phyloP scores from a whole-genome alignment of 2,329 filamentous ascomycete species.

The Alternaria sp. region DNA sequence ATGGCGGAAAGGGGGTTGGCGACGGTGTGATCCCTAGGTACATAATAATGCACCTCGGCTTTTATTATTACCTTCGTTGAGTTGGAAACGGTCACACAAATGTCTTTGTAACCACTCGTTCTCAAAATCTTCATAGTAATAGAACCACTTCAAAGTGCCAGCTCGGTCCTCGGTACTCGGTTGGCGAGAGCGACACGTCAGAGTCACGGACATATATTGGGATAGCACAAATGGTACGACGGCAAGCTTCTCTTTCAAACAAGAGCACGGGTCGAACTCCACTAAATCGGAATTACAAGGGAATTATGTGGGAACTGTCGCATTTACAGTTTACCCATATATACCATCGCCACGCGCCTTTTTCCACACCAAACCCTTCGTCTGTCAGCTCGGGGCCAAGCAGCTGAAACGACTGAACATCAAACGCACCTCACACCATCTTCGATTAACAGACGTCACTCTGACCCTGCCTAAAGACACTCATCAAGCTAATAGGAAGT shows the following conservation, averaged over 20 bases:
- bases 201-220: background rate
- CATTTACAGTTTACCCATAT: background rate
- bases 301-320: background rate
- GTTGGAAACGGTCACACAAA: background rate
- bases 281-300: background rate
- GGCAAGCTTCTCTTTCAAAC: background rate
- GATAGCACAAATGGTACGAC: background rate
- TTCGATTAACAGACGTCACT: background rate
- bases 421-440: background rate
- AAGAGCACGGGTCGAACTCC: background rate
- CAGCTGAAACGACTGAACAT: background rate
- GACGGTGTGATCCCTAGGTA: background rate
- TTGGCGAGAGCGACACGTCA: conserved; percentile 1
- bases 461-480: background rate
- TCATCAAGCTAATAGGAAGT: background rate
- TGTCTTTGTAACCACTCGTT: background rate
- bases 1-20: conserved; percentile 1
- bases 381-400: background rate
- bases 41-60: background rate
- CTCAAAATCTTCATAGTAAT: background rate
- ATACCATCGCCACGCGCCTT: background rate
- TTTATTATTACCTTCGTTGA: background rate
- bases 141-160: background rate
- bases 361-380: background rate
- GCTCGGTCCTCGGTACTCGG: background rate